phyloP scores from a whole-genome alignment of 1,284 basidiomycete genomes.

The Garcileccinum viscosum region DNA sequence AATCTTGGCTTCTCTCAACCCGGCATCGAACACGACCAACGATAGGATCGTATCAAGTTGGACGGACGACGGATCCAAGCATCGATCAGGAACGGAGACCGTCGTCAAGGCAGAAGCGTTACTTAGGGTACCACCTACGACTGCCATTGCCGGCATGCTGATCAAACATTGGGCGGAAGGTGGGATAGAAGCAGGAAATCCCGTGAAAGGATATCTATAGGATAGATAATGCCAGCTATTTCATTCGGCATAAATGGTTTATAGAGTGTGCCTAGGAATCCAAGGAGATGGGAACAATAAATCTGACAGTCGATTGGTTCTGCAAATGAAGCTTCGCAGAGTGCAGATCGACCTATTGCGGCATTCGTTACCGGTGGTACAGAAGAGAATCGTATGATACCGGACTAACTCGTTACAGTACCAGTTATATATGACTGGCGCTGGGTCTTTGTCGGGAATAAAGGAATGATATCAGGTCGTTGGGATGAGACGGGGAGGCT shows the following conservation, averaged over 20 bases:
- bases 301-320: neutral
- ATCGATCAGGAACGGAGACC: constrained; percentile 12
- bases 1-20: constrained; percentile 67
- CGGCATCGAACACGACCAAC: constrained; percentile 48
- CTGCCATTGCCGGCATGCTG: constrained; percentile 75
- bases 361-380: neutral
- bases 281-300: neutral
- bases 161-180: constrained; percentile 72
- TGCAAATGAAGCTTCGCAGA: neutral
- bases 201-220: constrained; percentile 35
- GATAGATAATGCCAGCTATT: neutral
- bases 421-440: neutral
- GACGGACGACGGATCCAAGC: constrained; percentile 28
- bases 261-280: neutral
- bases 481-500: neutral
- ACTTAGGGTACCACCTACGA: constrained; percentile 72
- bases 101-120: constrained; percentile 45
- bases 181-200: constrained; percentile 36
- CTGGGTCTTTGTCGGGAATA: neutral
- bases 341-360: neutral
- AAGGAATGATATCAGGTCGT: neutral
- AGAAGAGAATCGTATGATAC: neutral
- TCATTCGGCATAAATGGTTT: neutral
- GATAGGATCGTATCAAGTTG: constrained; percentile 25
- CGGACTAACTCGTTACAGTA: neutral